phyloP scores from a whole-genome alignment of 768 basidiomycete genomes.

The Cubamyces lactineus region DNA sequence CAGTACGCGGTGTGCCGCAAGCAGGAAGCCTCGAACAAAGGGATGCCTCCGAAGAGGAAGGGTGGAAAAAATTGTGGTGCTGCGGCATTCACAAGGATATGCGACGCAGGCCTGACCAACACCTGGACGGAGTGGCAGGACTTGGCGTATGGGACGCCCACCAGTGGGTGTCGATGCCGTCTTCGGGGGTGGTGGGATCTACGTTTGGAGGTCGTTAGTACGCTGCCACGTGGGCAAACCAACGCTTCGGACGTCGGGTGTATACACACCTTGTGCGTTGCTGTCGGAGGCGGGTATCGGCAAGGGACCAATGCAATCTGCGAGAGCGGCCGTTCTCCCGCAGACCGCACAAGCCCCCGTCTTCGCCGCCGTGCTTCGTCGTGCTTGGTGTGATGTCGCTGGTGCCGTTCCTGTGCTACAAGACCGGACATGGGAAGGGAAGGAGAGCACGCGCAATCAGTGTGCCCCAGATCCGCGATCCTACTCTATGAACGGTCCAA shows the following conservation, averaged over 20 bases:
- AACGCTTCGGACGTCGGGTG: background rate
- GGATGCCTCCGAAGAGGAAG: background rate
- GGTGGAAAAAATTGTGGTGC: background rate
- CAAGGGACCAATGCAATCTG: background rate
- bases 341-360: background rate
- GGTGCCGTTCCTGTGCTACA: too few species aligned
- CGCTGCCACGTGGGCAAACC: too few species aligned
- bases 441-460: too few species aligned
- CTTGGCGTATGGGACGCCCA: background rate
- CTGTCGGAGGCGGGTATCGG: background rate
- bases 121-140: background rate
- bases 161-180: too few species aligned
- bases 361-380: background rate
- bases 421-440: too few species aligned
- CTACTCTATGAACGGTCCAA: too few species aligned
- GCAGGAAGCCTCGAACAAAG: too few species aligned
- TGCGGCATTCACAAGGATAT: background rate
- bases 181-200: too few species aligned
- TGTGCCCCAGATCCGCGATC: too few species aligned
- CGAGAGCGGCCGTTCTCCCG: constrained; percentile 3
- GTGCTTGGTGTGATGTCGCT: background rate
- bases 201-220: background rate
- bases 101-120: constrained; percentile 2
- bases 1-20: too few species aligned
- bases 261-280: background rate